Base-by-base conservation (phyloP, 176 grass and related monocot genomes). In the Elymus sibiricus region DNA sequence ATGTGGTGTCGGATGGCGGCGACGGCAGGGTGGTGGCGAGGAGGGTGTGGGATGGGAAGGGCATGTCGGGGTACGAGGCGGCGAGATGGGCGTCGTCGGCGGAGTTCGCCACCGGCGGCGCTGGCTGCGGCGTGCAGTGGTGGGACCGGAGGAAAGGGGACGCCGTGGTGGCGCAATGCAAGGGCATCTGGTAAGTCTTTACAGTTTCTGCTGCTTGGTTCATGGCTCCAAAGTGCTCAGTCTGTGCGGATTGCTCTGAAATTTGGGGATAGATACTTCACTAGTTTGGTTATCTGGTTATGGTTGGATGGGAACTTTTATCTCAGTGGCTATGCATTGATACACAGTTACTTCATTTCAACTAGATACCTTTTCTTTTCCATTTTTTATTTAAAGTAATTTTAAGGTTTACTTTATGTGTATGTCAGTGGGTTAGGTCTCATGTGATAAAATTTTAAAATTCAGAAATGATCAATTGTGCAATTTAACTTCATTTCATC, bases 81-180 rank as follows among this genome's bases (percentile, higher is more conserved):
- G 90, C 86, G 39, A 88, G 66, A 53, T 95, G 86, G 88, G 90
- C 85, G 11, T 95, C 93, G 11, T 72, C 86, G 3, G 83, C 71
- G 25, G 93, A 95, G 88, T 92, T 95, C 69, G 93, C 93, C 35
- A 95, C 93, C 13, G 90, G 90, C 13, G 93, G 90, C 12, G 69
- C 82, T 8, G 90, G 93, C 37, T 86, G 88, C 42, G 86, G 88
- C 4, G 83, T 95, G 28, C 93, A 92, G 63, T 95, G 93, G 93
- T 95, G 90, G 90, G 93, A 95, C 83, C 83, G 73, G 31, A 88
- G 93, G 90, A 95, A 90, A 77, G 90, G 88, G n/a, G 80, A 85
- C 3, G 86, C 74, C 5, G 61, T 90, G 5, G 90, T 88, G 63
- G 79, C 80, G n/a, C 93, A 92, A 26, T 92, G 84, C 71, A 90